Base-by-base conservation (phyloP, 2,329 filamentous ascomycete genomes). In the Xylaria sp. region DNA sequence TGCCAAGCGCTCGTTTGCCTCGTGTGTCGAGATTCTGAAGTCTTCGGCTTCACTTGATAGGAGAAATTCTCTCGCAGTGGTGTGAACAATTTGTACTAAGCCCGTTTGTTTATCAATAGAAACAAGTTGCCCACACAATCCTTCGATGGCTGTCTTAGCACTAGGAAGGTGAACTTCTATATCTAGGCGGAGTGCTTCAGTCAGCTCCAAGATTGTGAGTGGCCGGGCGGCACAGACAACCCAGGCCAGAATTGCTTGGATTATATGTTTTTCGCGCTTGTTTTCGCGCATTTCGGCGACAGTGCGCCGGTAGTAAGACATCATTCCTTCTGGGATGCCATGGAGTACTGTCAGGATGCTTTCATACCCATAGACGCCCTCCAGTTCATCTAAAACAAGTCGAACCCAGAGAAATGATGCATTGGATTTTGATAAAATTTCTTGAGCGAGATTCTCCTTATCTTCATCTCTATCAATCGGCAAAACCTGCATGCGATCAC, bases 61-160 rank as follows among this genome's bases (percentile, higher is more conserved):
- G 5, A 79, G 66, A 60, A 78, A 79, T 60, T 77, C 73, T 21
- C 72, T 66, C 0, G 71, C 77, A 1, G 77, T 79, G 23, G 75
- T 53, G 51, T 80, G 77, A 10, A 77, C 70, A 40, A 80, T 55
- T 10, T 75, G 62, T 2, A 78, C 72, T 1, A 65, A 25, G 18
- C 68, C 70, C 0, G 63, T 50, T 8, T 65, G 21, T 2, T 66
- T 32, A 58, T 79, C 73, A 8, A 79, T 62, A 2, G 50, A 63
- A 2, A 80, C 75, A 12, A 81, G 71, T 9, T 79, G 74, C 0
- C 78, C 78, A 55, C 78, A 81, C 1, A 77, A 57, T 3, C 72
- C 71, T 35, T 70, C 63, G 6, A 80, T 73, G 3, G 75, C 70
- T 18, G 44, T 42, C 60, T 37, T 73, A 71, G 75, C 44, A 29